Conservation (phyloP, 2,329 filamentous ascomycete genomes). For the Trichoderma sp. region DNA sequence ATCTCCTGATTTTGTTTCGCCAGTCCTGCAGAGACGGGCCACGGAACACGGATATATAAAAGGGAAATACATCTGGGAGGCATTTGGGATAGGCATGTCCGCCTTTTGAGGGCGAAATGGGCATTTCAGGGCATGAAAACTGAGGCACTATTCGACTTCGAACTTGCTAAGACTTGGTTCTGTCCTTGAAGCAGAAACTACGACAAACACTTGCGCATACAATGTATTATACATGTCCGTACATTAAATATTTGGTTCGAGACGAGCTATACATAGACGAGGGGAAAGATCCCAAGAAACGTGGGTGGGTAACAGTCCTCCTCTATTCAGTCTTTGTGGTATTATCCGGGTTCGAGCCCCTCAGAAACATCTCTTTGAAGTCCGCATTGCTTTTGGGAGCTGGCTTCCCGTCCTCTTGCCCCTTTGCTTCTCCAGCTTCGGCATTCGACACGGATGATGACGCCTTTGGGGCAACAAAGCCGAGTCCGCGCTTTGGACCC, state of each 20-base stretch:
- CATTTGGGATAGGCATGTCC: constrained; percentile 18
- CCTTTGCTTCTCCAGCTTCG: background rate
- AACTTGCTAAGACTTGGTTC: background rate
- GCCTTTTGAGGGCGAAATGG: background rate
- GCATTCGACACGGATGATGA: constrained; percentile 31
- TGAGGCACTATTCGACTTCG: background rate
- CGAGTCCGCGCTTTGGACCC: constrained; percentile 49
- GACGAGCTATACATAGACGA: background rate
- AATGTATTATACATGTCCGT: background rate
- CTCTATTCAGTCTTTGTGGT: constrained; percentile 16
- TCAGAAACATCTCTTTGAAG: constrained; percentile 57
- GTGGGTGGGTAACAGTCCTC: background rate
- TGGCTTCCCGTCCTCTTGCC: constrained; percentile 31
- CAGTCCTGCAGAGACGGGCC: background rate
- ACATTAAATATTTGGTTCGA: background rate
- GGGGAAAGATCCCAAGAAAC: no score
- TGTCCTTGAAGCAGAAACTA: background rate
- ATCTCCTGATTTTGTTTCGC: background rate
- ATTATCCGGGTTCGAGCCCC: constrained; percentile 29
- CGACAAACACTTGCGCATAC: background rate
- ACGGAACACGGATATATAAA: background rate
- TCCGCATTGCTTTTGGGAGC: constrained; percentile 58
- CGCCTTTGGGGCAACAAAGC: constrained; percentile 43
- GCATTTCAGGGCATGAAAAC: background rate
- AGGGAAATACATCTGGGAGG: background rate